Percentiles rank a stretch among this genome's conserved stretches.
phyloP scores from a whole-genome alignment of 106 monocot species.

The Dioscorea zingiberensis region DNA sequence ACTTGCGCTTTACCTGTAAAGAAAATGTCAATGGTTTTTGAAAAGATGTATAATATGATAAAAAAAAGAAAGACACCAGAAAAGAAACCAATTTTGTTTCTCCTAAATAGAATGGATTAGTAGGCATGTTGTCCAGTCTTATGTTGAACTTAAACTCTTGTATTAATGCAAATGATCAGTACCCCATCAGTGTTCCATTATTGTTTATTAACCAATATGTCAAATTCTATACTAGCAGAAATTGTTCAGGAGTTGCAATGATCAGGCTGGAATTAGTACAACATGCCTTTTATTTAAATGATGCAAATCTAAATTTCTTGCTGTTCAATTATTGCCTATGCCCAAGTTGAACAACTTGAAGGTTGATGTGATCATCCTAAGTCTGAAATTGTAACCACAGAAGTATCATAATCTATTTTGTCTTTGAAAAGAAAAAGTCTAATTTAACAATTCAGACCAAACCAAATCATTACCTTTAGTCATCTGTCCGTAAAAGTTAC shows the following conservation, averaged over 20 bases:
- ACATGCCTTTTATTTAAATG: too few species aligned
- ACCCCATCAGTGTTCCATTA: too few species aligned
- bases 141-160: not conserved
- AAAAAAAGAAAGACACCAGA: not conserved
- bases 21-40: not conserved
- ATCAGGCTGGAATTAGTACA: too few species aligned
- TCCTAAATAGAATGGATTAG: not conserved
- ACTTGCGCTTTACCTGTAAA: constrained; percentile 36
- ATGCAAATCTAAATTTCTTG: too few species aligned
- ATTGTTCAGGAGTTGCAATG: not conserved
- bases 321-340: too few species aligned
- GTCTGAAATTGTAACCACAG: too few species aligned
- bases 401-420: too few species aligned
- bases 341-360: too few species aligned
- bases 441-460: not conserved
- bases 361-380: too few species aligned
- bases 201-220: too few species aligned
- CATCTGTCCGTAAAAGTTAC: not conserved
- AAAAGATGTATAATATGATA: not conserved
- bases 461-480: not conserved
- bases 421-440: not conserved
- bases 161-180: not conserved
- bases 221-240: not conserved
- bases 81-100: too few species aligned
- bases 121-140: too few species aligned